Base-by-base conservation (phyloP, 495 filamentous ascomycete species). In the Durotheca rogersii region DNA sequence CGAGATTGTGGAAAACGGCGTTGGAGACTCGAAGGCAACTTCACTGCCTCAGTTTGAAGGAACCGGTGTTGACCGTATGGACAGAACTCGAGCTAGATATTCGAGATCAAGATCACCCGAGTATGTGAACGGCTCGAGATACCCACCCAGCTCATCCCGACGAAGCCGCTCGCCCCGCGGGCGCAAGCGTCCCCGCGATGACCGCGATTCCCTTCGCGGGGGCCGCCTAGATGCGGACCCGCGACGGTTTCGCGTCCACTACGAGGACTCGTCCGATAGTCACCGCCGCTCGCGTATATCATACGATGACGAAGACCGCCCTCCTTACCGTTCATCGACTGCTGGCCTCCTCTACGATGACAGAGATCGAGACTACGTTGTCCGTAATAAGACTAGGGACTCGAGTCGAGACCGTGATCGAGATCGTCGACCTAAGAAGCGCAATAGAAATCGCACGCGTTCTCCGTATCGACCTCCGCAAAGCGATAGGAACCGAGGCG, bases 1-100 rank as follows among this genome's bases (percentile, higher is more conserved):
- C 71, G 90, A 95, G 81, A 90, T 95, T 70, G 72, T 86, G 73
- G 89, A 87, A 73, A 81, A 81, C 61, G 60, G 62, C 71, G 78
- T 73, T 71, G 82, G 82, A 76, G 82, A 61, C 60, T 70, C 61
- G 65, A 74, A 72, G 78, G 76, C 77, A 78, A 71, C 72, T 76
- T 62, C 72, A 74, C 72, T 75, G 74, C 71, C 71, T 73, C 70
- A 71, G 53, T 55, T 62, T 71, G 66, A 73, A 53, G 56, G 67
- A 77, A 72, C 69, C 72, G 75, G 73, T 76, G 79, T 83, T 84
- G 81, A 84, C 82, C 78, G 78, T 69, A 69, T 63, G 74, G 79
- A 81, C 80, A 80, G 82, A 84, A 76, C 72, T 72, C 79, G 81
- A 76, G 77, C 77, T 81, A 82, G 79, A 77, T 72, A 76, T 69